These are phyloP conservation scores for Termitomyces sp. DNA, from an alignment of 768 basidiomycete species.

Conservation along the genomic window DNA sequence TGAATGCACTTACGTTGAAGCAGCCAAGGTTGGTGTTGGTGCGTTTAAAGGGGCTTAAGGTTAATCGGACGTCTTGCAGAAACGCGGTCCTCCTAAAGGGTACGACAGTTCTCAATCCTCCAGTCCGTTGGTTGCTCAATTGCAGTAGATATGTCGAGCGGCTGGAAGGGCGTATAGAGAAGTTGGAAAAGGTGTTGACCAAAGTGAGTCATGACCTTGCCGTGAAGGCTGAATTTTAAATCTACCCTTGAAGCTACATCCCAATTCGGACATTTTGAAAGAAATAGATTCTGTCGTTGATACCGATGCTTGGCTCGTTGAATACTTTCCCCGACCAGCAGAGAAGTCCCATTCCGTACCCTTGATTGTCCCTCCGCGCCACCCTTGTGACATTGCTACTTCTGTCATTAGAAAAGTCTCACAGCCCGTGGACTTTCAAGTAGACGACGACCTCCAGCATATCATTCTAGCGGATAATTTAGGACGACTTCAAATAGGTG, in stretches of 20 bases:
- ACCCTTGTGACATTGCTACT: slow-evolving; percentile 28
- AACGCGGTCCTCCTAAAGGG: slow-evolving; percentile 65
- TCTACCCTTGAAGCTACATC: slow-evolving; percentile 47
- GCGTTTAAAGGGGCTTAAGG: not conserved
- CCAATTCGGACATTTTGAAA: slow-evolving; percentile 58
- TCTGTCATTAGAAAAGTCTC: slow-evolving; percentile 31
- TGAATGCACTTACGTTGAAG: slow-evolving; percentile 69
- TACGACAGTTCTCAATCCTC: slow-evolving; percentile 22
- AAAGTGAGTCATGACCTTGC: slow-evolving; percentile 23
- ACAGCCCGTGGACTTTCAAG: slow-evolving; percentile 18
- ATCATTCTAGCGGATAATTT: slow-evolving; percentile 32
- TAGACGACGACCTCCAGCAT: slow-evolving; percentile 31
- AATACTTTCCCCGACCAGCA: not conserved
- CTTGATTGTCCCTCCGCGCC: not conserved
- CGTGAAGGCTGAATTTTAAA: not conserved
- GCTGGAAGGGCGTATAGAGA: slow-evolving; percentile 56
- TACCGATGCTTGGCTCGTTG: slow-evolving; percentile 13
- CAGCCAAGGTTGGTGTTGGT: slow-evolving; percentile 51
- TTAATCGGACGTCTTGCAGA: slow-evolving; percentile 23
- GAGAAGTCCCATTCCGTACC: not conserved
- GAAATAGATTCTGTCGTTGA: slow-evolving; percentile 41
- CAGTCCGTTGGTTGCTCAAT: not conserved
- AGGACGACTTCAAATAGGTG: slow-evolving; percentile 29
- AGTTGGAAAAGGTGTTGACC: slow-evolving; percentile 57
- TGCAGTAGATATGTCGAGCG: slow-evolving; percentile 53